Percentiles rank a stretch among this genome's conserved stretches.
Conservation (phyloP, 495 filamentous ascomycete species). For the Daldinia childiae region DNA sequence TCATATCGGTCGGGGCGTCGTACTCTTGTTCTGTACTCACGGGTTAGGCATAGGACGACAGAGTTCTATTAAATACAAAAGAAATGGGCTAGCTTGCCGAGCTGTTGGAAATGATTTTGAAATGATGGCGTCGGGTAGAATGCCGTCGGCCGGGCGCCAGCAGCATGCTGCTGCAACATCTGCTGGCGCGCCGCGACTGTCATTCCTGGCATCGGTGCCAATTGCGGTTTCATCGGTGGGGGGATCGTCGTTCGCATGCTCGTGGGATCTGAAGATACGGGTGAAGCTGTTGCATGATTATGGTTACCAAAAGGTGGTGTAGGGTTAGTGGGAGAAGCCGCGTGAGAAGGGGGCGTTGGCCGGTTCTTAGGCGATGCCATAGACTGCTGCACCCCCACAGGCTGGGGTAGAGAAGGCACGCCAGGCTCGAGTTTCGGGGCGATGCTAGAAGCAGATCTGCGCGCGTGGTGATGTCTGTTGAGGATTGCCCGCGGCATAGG, state of each 20-base stretch:
- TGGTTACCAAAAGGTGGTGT: conserved; percentile 77
- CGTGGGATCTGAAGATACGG: conserved; percentile 65
- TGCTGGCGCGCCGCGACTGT: conserved; percentile 50
- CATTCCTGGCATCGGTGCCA: conserved; percentile 58
- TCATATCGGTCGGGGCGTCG: conserved; percentile 93
- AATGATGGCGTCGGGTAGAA: conserved; percentile 85
- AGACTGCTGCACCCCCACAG: conserved; percentile 61
- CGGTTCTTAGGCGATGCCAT: conserved; percentile 68
- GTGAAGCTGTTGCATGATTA: conserved; percentile 76
- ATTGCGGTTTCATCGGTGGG: conserved; percentile 52
- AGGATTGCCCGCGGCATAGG: conserved; percentile 77
- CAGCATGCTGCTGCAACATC: conserved; percentile 50
- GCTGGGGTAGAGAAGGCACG: conserved; percentile 62
- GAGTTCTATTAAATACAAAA: conserved; percentile 69
- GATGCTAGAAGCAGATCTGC: conserved; percentile 74
- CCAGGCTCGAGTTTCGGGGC: conserved; percentile 75
- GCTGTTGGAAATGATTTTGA: conserved; percentile 94
- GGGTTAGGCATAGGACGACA: conserved; percentile 84
- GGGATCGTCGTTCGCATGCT: conserved; percentile 54
- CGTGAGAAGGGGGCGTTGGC: conserved; percentile 84
- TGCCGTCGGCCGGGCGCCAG: conserved; percentile 49
- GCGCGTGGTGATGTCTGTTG: conserved; percentile 71
- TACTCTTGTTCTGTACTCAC: conserved; percentile 97
- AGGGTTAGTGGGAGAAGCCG: conserved; percentile 78
- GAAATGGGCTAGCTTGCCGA: conserved; percentile 86